These are phyloP conservation scores for Diplosphaera chodatii DNA, from an alignment of 139 green algal species.

Conservation along the genomic window DNA sequence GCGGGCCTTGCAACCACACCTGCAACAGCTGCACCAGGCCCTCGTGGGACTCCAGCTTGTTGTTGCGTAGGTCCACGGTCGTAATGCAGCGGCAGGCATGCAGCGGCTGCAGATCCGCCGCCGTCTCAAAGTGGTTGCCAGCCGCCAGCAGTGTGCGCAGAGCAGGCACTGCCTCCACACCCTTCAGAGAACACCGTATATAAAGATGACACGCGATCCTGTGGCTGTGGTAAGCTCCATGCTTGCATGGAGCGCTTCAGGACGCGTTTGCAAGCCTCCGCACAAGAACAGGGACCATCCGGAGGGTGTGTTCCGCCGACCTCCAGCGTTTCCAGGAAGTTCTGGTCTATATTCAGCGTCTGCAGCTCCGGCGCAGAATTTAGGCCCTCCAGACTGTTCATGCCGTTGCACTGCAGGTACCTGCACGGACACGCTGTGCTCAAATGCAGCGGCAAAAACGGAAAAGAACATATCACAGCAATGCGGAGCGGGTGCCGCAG, in stretches of 20 bases:
- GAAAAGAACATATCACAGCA: too few relatives aligned
- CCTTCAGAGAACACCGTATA: not conserved
- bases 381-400: slow-evolving; percentile 51
- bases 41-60: slow-evolving; percentile 43
- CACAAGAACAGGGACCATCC: too few relatives aligned
- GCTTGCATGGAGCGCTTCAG: too few relatives aligned
- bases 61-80: slow-evolving; percentile 74
- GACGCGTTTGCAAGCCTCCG: too few relatives aligned
- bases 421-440: too few relatives aligned
- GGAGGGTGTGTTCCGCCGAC: too few relatives aligned
- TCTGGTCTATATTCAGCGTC: slow-evolving; percentile 80
- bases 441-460: too few relatives aligned
- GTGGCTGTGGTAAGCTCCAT: too few relatives aligned
- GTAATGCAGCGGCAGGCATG: slow-evolving; percentile 35
- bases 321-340: slow-evolving; percentile 54
- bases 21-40: slow-evolving; percentile 8
- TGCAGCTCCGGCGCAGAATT: slow-evolving; percentile 46
- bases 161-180: slow-evolving; percentile 32
- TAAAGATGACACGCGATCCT: too few relatives aligned
- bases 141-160: slow-evolving; percentile 61
- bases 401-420: slow-evolving; percentile 81
- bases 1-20: slow-evolving; percentile 16
- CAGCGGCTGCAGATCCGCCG: slow-evolving; percentile 39
- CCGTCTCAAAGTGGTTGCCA: slow-evolving; percentile 51
- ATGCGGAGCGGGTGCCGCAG: too few relatives aligned